phyloP scores from a whole-genome alignment of 1,139 yeast genomes.

The Geotrichum reessii region DNA sequence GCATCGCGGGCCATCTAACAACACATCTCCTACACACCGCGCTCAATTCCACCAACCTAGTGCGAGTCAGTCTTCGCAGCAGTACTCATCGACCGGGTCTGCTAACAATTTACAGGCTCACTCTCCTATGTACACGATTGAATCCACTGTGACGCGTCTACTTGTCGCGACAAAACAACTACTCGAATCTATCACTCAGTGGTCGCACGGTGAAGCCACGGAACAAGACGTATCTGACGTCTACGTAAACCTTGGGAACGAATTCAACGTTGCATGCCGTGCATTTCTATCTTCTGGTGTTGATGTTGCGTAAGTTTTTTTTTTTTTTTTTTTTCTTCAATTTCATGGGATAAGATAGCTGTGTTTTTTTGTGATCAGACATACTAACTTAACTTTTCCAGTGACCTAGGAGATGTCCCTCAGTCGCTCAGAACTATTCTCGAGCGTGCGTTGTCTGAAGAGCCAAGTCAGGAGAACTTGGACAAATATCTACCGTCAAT shows the following conservation, averaged over 20 bases:
- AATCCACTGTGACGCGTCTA: slow-evolving; percentile 74
- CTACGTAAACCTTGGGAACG: slow-evolving; percentile 89
- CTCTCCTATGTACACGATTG: slow-evolving; percentile 53
- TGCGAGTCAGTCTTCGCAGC: not conserved
- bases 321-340: not conserved
- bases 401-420: slow-evolving; percentile 76
- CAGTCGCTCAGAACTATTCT: slow-evolving; percentile 63
- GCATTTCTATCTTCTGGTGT: slow-evolving; percentile 66
- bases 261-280: slow-evolving; percentile 79
- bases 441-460: slow-evolving; percentile 81
- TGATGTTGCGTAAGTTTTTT: slow-evolving; percentile 41
- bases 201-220: slow-evolving; percentile 78
- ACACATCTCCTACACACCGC: slow-evolving; percentile 3
- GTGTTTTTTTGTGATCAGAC: not conserved
- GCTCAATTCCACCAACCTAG: not conserved
- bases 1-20: slow-evolving; percentile 1
- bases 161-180: slow-evolving; percentile 86
- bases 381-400: slow-evolving; percentile 12
- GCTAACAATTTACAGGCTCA: not conserved
- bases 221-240: slow-evolving; percentile 87
- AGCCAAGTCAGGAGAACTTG: slow-evolving; percentile 77
- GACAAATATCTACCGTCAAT: slow-evolving; percentile 80
- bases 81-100: not conserved
- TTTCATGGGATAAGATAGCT: too few species aligned
- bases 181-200: slow-evolving; percentile 75